Evolutionary conservation across 1,139 yeast genomes (phyloP).

Genomic region (Candida sp.): DNA sequence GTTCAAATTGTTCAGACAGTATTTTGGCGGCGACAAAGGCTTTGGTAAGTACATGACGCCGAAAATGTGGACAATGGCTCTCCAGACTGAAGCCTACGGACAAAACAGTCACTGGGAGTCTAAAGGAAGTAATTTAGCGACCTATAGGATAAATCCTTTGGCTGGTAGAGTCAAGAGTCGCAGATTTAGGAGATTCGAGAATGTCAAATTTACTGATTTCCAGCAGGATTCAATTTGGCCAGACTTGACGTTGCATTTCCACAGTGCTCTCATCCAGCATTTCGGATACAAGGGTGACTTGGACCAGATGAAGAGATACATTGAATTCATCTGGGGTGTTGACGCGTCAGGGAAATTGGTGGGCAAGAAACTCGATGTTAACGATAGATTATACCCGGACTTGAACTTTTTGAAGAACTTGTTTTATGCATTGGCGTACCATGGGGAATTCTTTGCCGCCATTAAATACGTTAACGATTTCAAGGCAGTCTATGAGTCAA

Average conservation of each 20-base stretch:
- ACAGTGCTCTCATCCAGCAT: conserved; percentile 32
- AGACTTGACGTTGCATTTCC: conserved; percentile 24
- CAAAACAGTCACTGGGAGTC: conserved; percentile 35
- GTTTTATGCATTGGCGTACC: conserved; percentile 34
- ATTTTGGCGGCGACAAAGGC: conserved; percentile 18
- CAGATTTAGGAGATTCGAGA: conserved; percentile 5
- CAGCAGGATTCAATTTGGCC: conserved; percentile 2
- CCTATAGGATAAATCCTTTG: conserved; percentile 16
- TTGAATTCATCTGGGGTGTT: conserved; percentile 39
- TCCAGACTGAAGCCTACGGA: conserved; percentile 40
- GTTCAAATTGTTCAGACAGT: conserved; percentile 37
- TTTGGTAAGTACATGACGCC: conserved; percentile 27
- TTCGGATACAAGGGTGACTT: conserved; percentile 35
- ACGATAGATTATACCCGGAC: conserved; percentile 31
- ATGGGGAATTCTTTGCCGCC: conserved; percentile 32
- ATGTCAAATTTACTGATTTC: conserved; percentile 5
- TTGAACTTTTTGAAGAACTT: conserved; percentile 30
- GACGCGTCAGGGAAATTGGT: conserved; percentile 22
- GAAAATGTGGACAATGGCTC: conserved; percentile 38
- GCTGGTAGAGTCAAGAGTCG: conserved; percentile 5
- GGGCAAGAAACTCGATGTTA: conserved; percentile 8
- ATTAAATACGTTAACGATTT: conserved; percentile 40
- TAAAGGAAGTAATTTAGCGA: conserved; percentile 24
- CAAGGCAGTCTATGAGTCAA: conserved; percentile 30
- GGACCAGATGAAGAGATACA: conserved; percentile 26